These are phyloP conservation scores for Botrytis squamosa DNA, from an alignment of 2,329 filamentous ascomycete genomes.

Conservation along the genomic window DNA sequence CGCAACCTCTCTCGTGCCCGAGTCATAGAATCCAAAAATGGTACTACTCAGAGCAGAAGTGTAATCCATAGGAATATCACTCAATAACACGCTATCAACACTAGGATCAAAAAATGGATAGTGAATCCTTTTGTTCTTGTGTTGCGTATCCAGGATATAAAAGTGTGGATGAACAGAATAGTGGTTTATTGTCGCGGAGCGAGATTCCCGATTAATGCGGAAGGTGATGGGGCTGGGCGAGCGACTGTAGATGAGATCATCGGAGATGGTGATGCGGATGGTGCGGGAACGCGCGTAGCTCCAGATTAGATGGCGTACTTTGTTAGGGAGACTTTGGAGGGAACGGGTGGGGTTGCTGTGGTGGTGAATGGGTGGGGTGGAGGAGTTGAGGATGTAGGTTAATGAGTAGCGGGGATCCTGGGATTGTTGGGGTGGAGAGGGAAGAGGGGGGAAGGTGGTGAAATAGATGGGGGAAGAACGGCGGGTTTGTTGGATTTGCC, in stretches of 20 bases:
- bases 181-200: background rate
- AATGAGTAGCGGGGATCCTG: background rate
- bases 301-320: background rate
- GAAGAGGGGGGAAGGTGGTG: background rate
- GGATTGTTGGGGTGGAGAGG: background rate
- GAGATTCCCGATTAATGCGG: background rate
- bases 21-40: background rate
- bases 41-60: background rate
- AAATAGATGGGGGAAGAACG: background rate
- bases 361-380: background rate
- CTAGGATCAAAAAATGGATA: background rate
- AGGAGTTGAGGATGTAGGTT: background rate
- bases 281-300: background rate
- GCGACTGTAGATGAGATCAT: background rate
- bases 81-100: background rate
- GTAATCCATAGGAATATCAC: background rate
- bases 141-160: background rate
- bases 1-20: fast-evolving
- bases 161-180: background rate
- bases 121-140: background rate
- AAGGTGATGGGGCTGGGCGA: background rate
- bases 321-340: background rate
- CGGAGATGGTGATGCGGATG: background rate
- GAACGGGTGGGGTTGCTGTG: background rate
- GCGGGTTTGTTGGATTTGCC: background rate